Evolutionary conservation across 2,329 filamentous ascomycete species (phyloP).

Genomic region (Ophiostoma quercus): DNA sequence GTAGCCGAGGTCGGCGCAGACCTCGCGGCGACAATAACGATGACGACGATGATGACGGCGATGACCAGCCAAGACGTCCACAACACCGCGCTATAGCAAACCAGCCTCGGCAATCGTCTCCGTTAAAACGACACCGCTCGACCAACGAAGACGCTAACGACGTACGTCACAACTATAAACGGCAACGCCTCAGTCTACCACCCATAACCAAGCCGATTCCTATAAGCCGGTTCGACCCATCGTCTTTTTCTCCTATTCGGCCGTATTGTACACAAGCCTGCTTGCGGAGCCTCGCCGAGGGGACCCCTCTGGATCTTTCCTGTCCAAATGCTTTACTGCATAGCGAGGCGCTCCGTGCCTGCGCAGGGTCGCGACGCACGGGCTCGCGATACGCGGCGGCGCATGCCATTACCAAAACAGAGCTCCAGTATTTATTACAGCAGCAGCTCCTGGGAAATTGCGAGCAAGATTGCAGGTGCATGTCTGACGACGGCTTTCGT

Average conservation of each 20-base stretch:
- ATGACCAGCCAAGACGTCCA: neutral
- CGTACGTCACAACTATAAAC: no score
- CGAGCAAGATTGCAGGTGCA: slow-evolving; percentile 21
- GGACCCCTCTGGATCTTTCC: slow-evolving; percentile 9
- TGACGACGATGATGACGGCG: neutral
- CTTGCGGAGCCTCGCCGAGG: slow-evolving; percentile 20
- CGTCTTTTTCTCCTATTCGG: slow-evolving; percentile 15
- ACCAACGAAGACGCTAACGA: neutral
- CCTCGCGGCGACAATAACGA: neutral
- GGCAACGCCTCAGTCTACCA: neutral
- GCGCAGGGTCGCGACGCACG: neutral
- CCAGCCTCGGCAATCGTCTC: neutral
- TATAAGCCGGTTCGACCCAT: slow-evolving; percentile 18
- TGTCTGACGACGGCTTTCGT: slow-evolving; percentile 6
- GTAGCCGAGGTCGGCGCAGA: neutral
- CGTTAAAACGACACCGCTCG: no score
- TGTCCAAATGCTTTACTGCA: slow-evolving; percentile 22
- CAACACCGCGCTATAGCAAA: neutral
- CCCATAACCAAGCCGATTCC: neutral
- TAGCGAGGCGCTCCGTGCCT: neutral
- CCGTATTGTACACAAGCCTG: slow-evolving; percentile 25
- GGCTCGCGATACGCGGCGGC: no score
- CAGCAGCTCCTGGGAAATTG: slow-evolving; percentile 21
- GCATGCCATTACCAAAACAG: slow-evolving; percentile 18
- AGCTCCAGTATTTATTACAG: slow-evolving; percentile 19